Evolutionary conservation across 2,329 filamentous ascomycete genomes (phyloP), one percentile per base, ranked within the genome.

Genomic region (Arthrocladium fulminans): DNA sequence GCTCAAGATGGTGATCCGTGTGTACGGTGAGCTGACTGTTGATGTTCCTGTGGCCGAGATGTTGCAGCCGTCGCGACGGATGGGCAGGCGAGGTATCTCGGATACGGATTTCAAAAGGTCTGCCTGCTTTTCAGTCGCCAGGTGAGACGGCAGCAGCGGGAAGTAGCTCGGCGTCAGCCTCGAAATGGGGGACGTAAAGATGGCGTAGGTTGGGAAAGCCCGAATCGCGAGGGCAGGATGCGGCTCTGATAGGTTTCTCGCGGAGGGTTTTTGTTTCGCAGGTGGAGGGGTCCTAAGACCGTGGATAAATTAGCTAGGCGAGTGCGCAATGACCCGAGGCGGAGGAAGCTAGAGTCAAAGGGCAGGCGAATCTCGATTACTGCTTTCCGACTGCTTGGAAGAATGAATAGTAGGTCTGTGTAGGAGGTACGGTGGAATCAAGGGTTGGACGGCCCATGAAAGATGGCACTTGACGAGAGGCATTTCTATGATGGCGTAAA

Each of bases 241-340:
- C 22, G 39, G 39, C 20, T 24, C 22, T 19, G 6, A 13, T 23
- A n/a, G 22, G 20, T 41, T 41, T 12, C n/a, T 39, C 17, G 22
- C 12, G 6, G 32, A 35, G 32, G 32, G n/a, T 12, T 3, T 12
- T n/a, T 15, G 9, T 22, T 10, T 30, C 15, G 27, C 10, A 20
- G 27, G 41, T 32, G 25, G 41, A 44, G 41, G 41, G 41, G 27
- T 32, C 39, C 39, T 23, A 20, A 41, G 39, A 23, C 39, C 39
- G 39, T 41, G 39, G 20, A 19, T 30, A 32, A 32, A 22, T 32
- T 44, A 20, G 27, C 24, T 44, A 44, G 27, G 41, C 41, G 41
- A 44, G 27, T 30, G 41, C 41, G 27, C 41, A 44, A 44, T 44
- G 9, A 9, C 10, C 41, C 27, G 10, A n/a, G 29, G n/a, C 27